Evolutionary conservation across 257 asterid species (phyloP).

Genomic region (Echium plantagineum): DNA sequence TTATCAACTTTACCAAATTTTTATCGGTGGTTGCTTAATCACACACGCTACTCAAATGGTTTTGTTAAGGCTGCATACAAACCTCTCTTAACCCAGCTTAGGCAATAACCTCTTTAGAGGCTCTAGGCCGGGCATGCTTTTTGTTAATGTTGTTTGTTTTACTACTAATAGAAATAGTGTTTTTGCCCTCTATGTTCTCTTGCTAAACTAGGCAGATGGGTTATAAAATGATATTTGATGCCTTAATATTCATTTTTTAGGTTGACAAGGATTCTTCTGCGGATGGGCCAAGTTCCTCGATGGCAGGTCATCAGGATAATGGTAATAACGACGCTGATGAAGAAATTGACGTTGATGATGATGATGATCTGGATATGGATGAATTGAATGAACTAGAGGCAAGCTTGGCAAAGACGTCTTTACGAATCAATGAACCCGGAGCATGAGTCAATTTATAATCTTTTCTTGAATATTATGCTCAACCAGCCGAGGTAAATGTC

Average conservation of each 20-base stretch:
- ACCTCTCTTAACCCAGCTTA: too few species aligned
- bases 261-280: constrained; percentile 31
- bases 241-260: constrained; percentile 21
- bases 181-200: too few species aligned
- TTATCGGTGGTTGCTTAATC: too few species aligned
- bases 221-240: neutral
- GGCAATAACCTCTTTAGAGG: too few species aligned
- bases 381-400: constrained; percentile 87
- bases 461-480: neutral
- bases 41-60: too few species aligned
- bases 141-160: too few species aligned
- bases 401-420: constrained; percentile 57
- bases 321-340: constrained; percentile 16
- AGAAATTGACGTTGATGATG: constrained; percentile 40
- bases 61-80: too few species aligned
- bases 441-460: neutral
- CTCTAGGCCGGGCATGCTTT: too few species aligned
- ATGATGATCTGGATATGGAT: constrained; percentile 75
- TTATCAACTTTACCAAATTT: too few species aligned
- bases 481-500: neutral
- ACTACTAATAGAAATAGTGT: too few species aligned
- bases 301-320: constrained; percentile 29
- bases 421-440: constrained; percentile 36
- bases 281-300: constrained; percentile 60
- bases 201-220: neutral